These are phyloP conservation scores for Eleusine coracana DNA, from an alignment of 176 grass and related monocot genomes.

Conservation along the genomic window DNA sequence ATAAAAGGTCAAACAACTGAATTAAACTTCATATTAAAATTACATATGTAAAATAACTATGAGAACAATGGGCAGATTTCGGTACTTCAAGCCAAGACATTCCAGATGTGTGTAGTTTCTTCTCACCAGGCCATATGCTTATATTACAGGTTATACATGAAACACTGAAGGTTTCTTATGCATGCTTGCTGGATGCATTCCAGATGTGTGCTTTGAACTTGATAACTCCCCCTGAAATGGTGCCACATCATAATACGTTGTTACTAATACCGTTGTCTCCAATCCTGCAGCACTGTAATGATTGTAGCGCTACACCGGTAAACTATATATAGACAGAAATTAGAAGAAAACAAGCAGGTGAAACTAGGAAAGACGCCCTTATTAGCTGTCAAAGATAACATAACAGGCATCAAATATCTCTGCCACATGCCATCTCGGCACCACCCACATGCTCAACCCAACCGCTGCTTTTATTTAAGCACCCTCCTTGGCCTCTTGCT, in stretches of 20 bases:
- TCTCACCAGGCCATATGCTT: not conserved
- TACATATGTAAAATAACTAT: not conserved
- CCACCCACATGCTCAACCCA: slow-evolving; percentile 47
- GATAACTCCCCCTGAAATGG: not conserved
- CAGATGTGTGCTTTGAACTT: not conserved
- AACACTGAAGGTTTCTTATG: not conserved
- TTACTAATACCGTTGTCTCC: not conserved
- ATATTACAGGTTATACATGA: not conserved
- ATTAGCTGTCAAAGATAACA: slow-evolving; percentile 37
- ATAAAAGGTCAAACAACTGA: not conserved
- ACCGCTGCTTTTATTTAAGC: slow-evolving; percentile 53
- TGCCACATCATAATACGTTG: not conserved
- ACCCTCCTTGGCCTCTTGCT: slow-evolving; percentile 48
- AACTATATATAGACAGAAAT: not conserved
- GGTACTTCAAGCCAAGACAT: not conserved
- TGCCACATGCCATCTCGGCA: slow-evolving; percentile 49
- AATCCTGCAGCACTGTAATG: not conserved
- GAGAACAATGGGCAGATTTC: not conserved
- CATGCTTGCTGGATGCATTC: not conserved
- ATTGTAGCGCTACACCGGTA: not conserved
- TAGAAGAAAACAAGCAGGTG: not conserved
- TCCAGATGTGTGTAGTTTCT: not conserved
- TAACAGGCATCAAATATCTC: slow-evolving; percentile 43
- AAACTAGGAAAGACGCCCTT: not conserved
- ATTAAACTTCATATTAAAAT: not conserved